Base-by-base conservation (phyloP, 2,329 filamentous ascomycete genomes). In the Graphilbum sp. region DNA sequence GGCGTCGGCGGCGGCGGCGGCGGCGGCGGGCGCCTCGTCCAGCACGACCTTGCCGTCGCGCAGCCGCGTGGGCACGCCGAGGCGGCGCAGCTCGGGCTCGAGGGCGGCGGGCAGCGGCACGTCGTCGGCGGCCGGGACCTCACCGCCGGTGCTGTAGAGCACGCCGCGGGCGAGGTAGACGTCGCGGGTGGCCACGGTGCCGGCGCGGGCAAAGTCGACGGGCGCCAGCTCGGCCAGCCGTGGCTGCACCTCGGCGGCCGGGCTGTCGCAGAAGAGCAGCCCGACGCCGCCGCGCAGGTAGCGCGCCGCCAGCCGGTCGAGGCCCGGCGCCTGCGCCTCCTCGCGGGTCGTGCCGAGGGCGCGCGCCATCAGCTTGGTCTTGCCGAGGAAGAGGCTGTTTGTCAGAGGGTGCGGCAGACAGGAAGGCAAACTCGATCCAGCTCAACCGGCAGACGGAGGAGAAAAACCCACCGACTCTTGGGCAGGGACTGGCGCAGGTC, bases 361-460 rank as follows among this genome's bases (percentile, higher is more conserved):
- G 62, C 90, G 88, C 51, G 83, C 78, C 86, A 96, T 96, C 59
- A 98, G 87, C 64, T 96, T 96, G 43, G 88, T 96, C 67, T 96
- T 98, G 63, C 88, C 90, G 62, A 95, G 96, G 75, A 96, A 96
- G 57, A 98, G 67, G 50, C 87, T 51, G 35, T 21, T 35, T 20
- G 32, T 34, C 32, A 31, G 33, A 30, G 27, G 15, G 10, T 30
- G 15, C 10, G 15, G 10, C 7, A 30, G 16, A 11, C n/a, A n/a
- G n/a, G n/a, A n/a, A n/a, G n/a, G n/a, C n/a, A n/a, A n/a, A n/a
- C n/a, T n/a, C n/a, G n/a, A n/a, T n/a, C n/a, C n/a, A n/a, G n/a
- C n/a, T n/a, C n/a, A n/a, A n/a, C n/a, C n/a, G n/a, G n/a, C n/a
- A n/a, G n/a, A n/a, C n/a, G 38, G 21, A 9, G 18, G 40, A 30